Evolutionary conservation across 2,329 filamentous ascomycete species (phyloP).

Genomic region (Hypoxylon sp.): DNA sequence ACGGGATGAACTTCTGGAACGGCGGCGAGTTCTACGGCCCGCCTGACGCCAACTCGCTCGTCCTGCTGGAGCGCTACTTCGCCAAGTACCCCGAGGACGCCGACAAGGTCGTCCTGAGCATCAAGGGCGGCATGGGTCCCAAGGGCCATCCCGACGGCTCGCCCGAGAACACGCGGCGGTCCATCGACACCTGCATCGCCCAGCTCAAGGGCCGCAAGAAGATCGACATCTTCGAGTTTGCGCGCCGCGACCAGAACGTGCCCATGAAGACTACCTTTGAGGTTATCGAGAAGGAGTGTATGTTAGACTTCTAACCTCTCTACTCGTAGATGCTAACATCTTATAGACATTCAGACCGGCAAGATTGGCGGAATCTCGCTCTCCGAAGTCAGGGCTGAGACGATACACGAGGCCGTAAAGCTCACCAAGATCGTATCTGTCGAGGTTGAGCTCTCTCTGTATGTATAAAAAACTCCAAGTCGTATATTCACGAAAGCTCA

Average conservation of each 20-base stretch:
- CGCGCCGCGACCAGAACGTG: constrained; percentile 60
- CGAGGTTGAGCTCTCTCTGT: constrained; percentile 56
- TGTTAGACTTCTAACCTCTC: neutral
- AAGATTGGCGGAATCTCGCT: constrained; percentile 57
- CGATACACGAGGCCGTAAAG: constrained; percentile 53
- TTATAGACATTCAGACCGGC: constrained; percentile 52
- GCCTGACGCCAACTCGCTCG: constrained; percentile 62
- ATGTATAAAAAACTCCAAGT: constrained; percentile 18
- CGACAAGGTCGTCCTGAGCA: constrained; percentile 64
- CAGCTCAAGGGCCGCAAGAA: constrained; percentile 59
- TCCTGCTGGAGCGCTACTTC: constrained; percentile 67
- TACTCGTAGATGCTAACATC: constrained; percentile 10
- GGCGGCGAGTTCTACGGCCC: constrained; percentile 67
- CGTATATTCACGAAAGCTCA: constrained; percentile 25
- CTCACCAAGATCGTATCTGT: constrained; percentile 52
- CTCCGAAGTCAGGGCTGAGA: constrained; percentile 55
- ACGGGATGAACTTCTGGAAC: constrained; percentile 62
- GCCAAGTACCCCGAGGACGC: constrained; percentile 67
- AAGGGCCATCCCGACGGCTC: constrained; percentile 57
- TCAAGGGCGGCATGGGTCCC: constrained; percentile 64
- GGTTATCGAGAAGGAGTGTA: constrained; percentile 51
- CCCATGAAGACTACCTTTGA: constrained; percentile 53
- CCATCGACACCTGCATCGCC: constrained; percentile 62
- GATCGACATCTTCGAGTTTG: constrained; percentile 66
- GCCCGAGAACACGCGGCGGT: constrained; percentile 60